Conservation (phyloP, 768 basidiomycete genomes). For the Mycena venus region DNA sequence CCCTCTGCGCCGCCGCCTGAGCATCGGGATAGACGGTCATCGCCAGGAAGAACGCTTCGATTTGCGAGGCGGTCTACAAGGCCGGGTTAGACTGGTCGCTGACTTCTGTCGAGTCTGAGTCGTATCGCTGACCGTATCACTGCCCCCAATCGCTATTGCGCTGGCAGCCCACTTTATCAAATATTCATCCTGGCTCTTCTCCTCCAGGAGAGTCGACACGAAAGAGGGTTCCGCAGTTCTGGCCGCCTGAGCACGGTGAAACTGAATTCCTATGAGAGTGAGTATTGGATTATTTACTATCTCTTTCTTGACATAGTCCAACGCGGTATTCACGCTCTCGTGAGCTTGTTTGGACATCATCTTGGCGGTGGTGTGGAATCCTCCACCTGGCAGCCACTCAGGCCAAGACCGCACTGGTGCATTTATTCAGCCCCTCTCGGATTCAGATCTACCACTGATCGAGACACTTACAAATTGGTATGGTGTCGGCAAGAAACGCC, state of each 20-base stretch:
- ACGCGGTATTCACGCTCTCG: neutral
- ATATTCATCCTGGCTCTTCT: constrained; percentile 33
- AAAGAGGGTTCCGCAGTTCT: constrained; percentile 38
- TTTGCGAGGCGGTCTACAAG: constrained; percentile 37
- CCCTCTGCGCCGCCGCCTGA: constrained; percentile 39
- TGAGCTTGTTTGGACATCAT: neutral
- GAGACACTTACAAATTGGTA: neutral
- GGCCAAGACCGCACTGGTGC: constrained; percentile 44
- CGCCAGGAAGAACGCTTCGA: constrained; percentile 43
- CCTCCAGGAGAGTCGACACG: constrained; percentile 33
- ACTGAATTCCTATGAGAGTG: neutral
- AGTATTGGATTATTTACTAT: neutral
- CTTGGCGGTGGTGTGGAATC: constrained; percentile 1
- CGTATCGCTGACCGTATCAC: constrained; percentile 36
- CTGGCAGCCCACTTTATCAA: constrained; percentile 43
- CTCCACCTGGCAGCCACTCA: constrained; percentile 13
- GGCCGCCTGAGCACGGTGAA: constrained; percentile 34
- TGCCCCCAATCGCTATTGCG: constrained; percentile 52
- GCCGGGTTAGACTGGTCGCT: neutral
- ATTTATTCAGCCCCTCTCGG: neutral
- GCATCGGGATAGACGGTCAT: constrained; percentile 45
- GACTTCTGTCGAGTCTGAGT: too few relatives aligned
- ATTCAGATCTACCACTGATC: neutral
- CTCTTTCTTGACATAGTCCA: constrained; percentile 5
- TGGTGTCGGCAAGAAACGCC: neutral